Conservation (phyloP, 2,329 filamentous ascomycete species). For the Nigrospora sphaerica region DNA sequence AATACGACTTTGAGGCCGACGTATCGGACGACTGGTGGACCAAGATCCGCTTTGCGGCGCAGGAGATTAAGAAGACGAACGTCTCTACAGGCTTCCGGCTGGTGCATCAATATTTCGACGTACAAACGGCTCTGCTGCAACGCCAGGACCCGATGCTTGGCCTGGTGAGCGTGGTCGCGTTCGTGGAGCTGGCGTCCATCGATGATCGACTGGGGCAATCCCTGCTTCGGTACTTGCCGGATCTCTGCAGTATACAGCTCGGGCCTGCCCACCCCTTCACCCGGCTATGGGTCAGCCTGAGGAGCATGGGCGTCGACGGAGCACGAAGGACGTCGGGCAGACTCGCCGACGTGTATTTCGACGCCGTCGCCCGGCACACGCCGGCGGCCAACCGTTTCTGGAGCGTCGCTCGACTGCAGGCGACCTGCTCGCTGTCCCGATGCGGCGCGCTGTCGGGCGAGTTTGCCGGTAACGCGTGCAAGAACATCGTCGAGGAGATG, state of each 20-base stretch:
- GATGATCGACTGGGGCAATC: slow-evolving; percentile 3
- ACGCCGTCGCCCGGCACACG: background rate
- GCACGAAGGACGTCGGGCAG: background rate
- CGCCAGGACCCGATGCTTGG: slow-evolving; percentile 2
- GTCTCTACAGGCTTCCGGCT: background rate
- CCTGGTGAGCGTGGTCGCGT: background rate
- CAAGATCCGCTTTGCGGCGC: background rate
- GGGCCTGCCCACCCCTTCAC: slow-evolving; percentile 3
- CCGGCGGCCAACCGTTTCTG: background rate
- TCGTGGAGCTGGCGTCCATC: slow-evolving; percentile 1
- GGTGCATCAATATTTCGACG: background rate
- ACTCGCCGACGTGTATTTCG: background rate
- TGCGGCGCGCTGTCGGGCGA: background rate
- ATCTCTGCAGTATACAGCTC: slow-evolving; percentile 2
- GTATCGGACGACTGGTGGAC: background rate
- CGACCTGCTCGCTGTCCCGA: background rate
- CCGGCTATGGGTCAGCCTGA: slow-evolving; percentile 3
- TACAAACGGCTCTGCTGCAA: background rate
- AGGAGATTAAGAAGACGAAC: background rate
- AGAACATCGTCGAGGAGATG: background rate
- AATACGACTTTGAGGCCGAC: background rate
- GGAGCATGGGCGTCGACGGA: background rate
- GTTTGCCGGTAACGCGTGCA: background rate
- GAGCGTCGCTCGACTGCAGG: background rate
- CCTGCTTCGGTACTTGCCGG: slow-evolving; percentile 3